Evolutionary conservation across 2,329 filamentous ascomycete species (phyloP), one percentile per base, ranked within the genome.

Genomic region (Elsinoe australis): DNA sequence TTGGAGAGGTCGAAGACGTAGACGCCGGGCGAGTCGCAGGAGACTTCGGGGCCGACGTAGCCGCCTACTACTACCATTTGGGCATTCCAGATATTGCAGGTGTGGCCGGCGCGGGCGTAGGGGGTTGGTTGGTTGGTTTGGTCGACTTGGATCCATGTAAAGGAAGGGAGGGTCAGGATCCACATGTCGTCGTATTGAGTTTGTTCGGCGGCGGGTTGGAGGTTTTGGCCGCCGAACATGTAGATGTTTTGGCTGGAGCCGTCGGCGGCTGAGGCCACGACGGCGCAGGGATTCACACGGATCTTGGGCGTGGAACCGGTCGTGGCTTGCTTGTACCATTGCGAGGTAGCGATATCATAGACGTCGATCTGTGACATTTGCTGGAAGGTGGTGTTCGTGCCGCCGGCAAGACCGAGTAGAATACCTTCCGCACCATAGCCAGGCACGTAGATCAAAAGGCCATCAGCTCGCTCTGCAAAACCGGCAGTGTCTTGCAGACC

Each of bases 1-100:
- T 75, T 78, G 7, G 78, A 83, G 45, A 88, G 68, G 58, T 94
- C 88, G 67, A 87, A 90, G 19, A 87, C 77, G 59, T 86, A 87
- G 52, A 87, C 72, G 1, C 82, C 82, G 0, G 80, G 80, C 12
- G 67, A 75, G 55, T 87, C 83, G 61, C 83, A 87, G 3, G 68
- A 73, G 36, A 79, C 68, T 8, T 78, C 67, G 19, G 70, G 64
- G 2, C 79, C 79, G 5, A 81, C 74, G 54, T 78, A 83, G 8
- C 87, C 87, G 19, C 87, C 87, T 10, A 90, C 71, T 5, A 83
- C 73, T 53, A 92, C 71, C 80, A 94, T 88, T 63, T 90, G 86
- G 50, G 83, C 80, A 12, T 87, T 82, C 66, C 87, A 90, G 56
- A 78, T 76, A 55, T 88, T 78, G 64, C 86, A 92, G 29, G 80